Evolutionary conservation across 1,284 basidiomycete genomes (phyloP).

Genomic region (Trichosporon coremiiforme): DNA sequence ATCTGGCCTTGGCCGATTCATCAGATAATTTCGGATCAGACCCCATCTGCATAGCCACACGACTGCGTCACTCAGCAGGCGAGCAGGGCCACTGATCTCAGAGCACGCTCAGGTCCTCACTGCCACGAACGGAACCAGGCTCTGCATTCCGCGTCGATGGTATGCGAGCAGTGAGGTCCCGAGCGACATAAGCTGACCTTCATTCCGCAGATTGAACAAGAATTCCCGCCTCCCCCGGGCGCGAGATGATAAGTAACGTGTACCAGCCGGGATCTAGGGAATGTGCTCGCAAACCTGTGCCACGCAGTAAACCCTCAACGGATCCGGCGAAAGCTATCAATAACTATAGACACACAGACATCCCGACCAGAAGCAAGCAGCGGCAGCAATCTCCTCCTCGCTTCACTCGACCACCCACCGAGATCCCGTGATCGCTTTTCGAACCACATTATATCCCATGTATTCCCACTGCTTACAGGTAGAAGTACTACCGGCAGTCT

Average conservation of each 20-base stretch:
- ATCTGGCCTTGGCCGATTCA: not conserved
- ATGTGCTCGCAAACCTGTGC: not conserved
- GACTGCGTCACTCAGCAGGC: not conserved
- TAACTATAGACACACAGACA: too few species aligned
- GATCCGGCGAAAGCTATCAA: not conserved
- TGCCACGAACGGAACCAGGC: not conserved
- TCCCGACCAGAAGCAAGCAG: not conserved
- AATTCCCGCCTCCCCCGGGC: not conserved
- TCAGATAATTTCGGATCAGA: constrained; percentile 1
- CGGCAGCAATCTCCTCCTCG: not conserved
- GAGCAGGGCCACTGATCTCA: not conserved
- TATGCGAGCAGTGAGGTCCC: not conserved
- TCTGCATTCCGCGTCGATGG: not conserved
- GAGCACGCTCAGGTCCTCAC: not conserved
- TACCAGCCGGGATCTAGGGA: not conserved
- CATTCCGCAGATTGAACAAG: not conserved
- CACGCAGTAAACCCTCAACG: not conserved
- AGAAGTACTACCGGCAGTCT: too few species aligned
- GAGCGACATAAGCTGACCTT: not conserved
- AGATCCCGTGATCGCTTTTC: not conserved
- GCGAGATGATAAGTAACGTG: not conserved
- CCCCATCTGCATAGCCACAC: not conserved
- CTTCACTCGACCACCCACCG: not conserved
- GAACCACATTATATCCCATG: constrained; percentile 1
- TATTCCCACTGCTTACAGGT: too few species aligned